Evolutionary conservation across 805 yeast species (phyloP), one percentile per base, ranked within the genome.

Genomic region (Starmera amethionina): DNA sequence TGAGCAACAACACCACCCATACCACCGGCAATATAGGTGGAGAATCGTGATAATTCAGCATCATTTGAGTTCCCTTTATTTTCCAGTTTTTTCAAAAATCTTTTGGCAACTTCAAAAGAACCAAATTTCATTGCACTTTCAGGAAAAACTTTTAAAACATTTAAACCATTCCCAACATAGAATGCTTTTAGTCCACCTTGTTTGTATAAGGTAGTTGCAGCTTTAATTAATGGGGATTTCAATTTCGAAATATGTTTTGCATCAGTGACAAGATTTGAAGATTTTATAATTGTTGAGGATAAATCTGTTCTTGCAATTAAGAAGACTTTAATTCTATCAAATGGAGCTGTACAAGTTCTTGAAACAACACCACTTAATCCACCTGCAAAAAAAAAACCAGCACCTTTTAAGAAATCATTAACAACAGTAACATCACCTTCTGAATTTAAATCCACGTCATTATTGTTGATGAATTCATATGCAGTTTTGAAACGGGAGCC

Each of bases 51-150:
- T 40, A 90, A 63, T 35, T 84, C 74, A 22, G 27, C 27, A 22
- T 22, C 27, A 22, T 22, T 22, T 1, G 81, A 60, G 2, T 81
- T 72, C 54, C 82, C 89, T 11, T 70, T 69, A 12, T 95, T 95
- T 60, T 87, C 96, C 8, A 89, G 43, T 25, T 65, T 58, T 16
- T 95, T 81, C 54, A 93, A 65, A 27, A 81, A 54, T 42, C 83
- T 68, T 54, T 93, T 93, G 0, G 89, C 80, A 5, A 87, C 73
- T 59, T 90, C 98, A 59, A 93, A 90, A 4, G 95, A 79, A 4
- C 98, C 97, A 62, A 93, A 90, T 57, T 93, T 93, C 76, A 90
- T 90, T 2, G 97, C 97, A 31, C 95, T 82, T 59, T 90, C 98
- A 0, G 98, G 98, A 55, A 93, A 86, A 16, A 90, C 96, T 58